These are phyloP conservation scores for Fusarium hainanense DNA, from an alignment of 2,329 filamentous ascomycete genomes.

Conservation along the genomic window DNA sequence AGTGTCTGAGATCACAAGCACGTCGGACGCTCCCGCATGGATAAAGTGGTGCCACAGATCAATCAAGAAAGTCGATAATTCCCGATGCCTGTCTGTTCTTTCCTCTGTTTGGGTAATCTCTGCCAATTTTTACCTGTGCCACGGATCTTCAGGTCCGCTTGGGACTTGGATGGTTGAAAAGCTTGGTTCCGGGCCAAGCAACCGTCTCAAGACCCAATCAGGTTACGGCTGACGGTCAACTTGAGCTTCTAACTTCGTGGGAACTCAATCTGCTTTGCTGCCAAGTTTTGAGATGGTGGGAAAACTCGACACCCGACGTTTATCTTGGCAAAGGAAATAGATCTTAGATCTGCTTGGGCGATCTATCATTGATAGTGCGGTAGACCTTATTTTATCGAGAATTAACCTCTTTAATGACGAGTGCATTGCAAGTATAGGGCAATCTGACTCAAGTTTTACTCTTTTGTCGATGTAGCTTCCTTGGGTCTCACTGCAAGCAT, in stretches of 20 bases:
- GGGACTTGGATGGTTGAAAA: slow-evolving; percentile 29
- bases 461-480: background rate
- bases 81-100: background rate
- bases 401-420: background rate
- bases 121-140: slow-evolving; percentile 17
- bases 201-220: slow-evolving; percentile 20
- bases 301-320: background rate
- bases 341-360: background rate
- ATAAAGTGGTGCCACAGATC: background rate
- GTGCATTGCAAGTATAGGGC: background rate
- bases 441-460: background rate
- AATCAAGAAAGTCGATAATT: slow-evolving; percentile 13
- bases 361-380: background rate
- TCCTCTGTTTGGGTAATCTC: background rate
- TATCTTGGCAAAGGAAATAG: slow-evolving; percentile 3
- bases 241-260: background rate
- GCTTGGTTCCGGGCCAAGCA: slow-evolving; percentile 12
- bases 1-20: slow-evolving; percentile 4
- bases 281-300: slow-evolving; percentile 6
- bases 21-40: slow-evolving; percentile 23
- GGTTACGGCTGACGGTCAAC: background rate
- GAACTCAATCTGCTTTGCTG: background rate
- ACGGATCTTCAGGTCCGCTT: slow-evolving; percentile 34
- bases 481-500: background rate
- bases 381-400: background rate